Base-by-base conservation (phyloP, 1,284 basidiomycete species). In the Leccinum huronense region DNA sequence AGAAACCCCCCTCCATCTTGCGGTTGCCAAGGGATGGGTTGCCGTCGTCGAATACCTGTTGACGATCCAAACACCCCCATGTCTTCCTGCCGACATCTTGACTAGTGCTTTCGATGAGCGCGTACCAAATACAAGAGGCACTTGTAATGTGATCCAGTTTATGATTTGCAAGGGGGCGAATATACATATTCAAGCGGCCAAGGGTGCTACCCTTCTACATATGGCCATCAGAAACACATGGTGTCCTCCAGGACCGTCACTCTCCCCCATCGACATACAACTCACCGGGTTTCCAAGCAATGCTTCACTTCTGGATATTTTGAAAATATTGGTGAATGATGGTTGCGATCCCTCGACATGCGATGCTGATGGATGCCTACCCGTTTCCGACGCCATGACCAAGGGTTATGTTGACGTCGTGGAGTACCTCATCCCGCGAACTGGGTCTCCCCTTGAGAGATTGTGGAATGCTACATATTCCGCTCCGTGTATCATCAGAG, bases 281-380 rank as follows among this genome's bases (percentile, higher is more conserved):
- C n/a, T 60, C 5, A 27, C 9, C 51, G 59, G 8, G 2, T 1
- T 14, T 45, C 14, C 53, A 30, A 54, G 23, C 13, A 7, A 30
- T 10, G 14, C 8, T 10, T 16, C 53, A 30, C 30, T 54, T 10
- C 8, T 54, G 53, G 27, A 31, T 2, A 13, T 30, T 55, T 9
- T 51, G 27, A 16, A 34, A 34, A 1, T 55, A 9, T 62, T 65
- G 16, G 56, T 65, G 6, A 13, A 30, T 31, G 30, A 34, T 3
- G 65, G 64, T 11, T 64, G 64, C n/a, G 23, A 65, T 59, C 62
- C 61, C 30, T 64, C 61, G 5, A 27, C 19, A 3, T 40, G 54
- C n/a, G 56, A 57, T 30, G 53, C 30, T 16, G 0, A 51, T 2
- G 60, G 48, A 19, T 14, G 19, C 33, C 30, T 40, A 5, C 61